These are phyloP conservation scores for Chlamydomonas sphaeroides DNA, from an alignment of 139 green algal genomes.

Conservation along the genomic window DNA sequence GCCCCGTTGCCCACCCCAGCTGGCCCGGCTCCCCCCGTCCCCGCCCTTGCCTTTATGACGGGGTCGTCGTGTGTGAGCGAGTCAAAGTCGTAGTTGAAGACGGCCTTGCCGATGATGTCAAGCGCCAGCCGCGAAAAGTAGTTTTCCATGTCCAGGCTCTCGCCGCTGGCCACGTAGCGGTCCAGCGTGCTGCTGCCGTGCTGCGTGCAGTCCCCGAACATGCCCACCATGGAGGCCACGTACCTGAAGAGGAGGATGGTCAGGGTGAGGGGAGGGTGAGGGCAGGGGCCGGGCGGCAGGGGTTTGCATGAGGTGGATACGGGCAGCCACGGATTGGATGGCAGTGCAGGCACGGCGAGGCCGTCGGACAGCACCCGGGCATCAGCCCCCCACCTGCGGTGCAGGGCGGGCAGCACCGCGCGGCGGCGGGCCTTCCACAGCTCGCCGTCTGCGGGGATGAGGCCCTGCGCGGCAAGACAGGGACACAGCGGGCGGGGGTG, in stretches of 20 bases:
- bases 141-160: constrained; percentile 92
- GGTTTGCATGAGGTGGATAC: too few relatives aligned
- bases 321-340: too few relatives aligned
- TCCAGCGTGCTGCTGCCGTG: constrained; percentile 74
- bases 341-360: too few relatives aligned
- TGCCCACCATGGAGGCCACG: constrained; percentile 81
- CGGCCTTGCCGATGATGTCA: constrained; percentile 98
- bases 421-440: constrained; percentile 76
- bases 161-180: constrained; percentile 36
- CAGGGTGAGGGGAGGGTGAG: neutral
- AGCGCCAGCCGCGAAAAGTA: constrained; percentile 93
- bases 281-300: too few relatives aligned
- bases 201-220: constrained; percentile 90
- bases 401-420: constrained; percentile 83
- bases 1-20: neutral
- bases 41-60: constrained; percentile 90
- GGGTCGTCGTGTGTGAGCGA: constrained; percentile 90
- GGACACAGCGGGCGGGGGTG: too few relatives aligned
- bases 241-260: constrained; percentile 59
- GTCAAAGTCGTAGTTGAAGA: constrained; percentile 99
- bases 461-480: constrained; percentile 51
- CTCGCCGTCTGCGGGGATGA: constrained; percentile 96
- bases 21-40: too few relatives aligned
- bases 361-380: too few relatives aligned
- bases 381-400: constrained; percentile 84